Evolutionary conservation across 208 protist genomes (phyloP).

Genomic region (Leishmania arabica): DNA sequence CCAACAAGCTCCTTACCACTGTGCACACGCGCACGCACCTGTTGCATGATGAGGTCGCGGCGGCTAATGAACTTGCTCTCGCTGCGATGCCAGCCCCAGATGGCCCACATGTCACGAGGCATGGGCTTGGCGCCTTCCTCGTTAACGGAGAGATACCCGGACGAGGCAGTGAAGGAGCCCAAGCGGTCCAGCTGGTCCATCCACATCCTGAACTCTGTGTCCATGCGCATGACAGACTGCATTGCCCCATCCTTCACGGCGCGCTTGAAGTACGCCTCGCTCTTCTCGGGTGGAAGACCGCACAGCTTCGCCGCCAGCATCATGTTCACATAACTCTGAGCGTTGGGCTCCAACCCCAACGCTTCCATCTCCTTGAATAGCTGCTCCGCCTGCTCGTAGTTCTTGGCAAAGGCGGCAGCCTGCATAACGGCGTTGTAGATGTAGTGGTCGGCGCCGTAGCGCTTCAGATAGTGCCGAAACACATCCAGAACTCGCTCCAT

Average conservation of each 20-base stretch:
- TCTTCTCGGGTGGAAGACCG: constrained; percentile 57
- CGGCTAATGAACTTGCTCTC: constrained; percentile 88
- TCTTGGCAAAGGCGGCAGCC: constrained; percentile 80
- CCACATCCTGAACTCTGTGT: constrained; percentile 92
- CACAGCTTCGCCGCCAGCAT: constrained; percentile 80
- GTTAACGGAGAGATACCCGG: constrained; percentile 77
- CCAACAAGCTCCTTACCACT: constrained; percentile 71
- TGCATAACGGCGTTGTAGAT: constrained; percentile 94
- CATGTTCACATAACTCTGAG: constrained; percentile 92
- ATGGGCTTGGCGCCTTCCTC: constrained; percentile 85
- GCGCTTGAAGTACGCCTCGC: constrained; percentile 74
- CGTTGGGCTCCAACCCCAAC: constrained; percentile 80
- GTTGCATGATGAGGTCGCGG: constrained; percentile 55
- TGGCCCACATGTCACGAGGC: constrained; percentile 87
- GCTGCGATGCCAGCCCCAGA: constrained; percentile 87
- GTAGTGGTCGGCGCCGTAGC: constrained; percentile 89
- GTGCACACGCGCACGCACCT: constrained; percentile 67
- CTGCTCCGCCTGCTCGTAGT: constrained; percentile 64
- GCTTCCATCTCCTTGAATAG: constrained; percentile 76
- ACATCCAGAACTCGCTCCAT: constrained; percentile 80
- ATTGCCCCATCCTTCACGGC: constrained; percentile 65
- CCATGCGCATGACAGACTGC: constrained; percentile 76
- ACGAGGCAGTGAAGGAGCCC: constrained; percentile 79
- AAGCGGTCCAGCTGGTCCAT: constrained; percentile 89
- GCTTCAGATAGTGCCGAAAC: constrained; percentile 84